Percentiles rank a stretch among this genome's conserved stretches.
These are phyloP conservation scores for Stenocarpella maydis DNA, from an alignment of 2,329 filamentous ascomycete species.

Conservation along the genomic window DNA sequence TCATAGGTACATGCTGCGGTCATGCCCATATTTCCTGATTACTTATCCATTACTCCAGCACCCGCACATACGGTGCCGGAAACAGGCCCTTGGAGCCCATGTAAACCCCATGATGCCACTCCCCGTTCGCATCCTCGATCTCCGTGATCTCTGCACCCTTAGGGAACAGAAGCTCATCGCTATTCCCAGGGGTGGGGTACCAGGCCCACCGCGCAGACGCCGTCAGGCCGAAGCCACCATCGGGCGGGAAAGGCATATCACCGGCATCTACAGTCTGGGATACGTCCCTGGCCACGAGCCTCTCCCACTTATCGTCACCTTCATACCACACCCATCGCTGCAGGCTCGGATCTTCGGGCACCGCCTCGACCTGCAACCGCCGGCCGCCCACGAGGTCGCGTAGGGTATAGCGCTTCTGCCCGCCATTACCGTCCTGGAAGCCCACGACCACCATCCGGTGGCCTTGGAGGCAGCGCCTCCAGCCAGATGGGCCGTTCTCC, in stretches of 20 bases:
- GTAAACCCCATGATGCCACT: constrained; percentile 90
- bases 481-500: constrained; percentile 81
- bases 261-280: constrained; percentile 51
- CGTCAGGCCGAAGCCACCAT: constrained; percentile 74
- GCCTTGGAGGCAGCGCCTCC: constrained; percentile 81
- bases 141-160: constrained; percentile 84
- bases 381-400: constrained; percentile 81
- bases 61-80: constrained; percentile 76
- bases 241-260: constrained; percentile 68
- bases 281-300: constrained; percentile 62
- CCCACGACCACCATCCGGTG: constrained; percentile 87
- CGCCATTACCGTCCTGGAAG: constrained; percentile 73
- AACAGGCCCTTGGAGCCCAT: constrained; percentile 83
- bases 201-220: constrained; percentile 78
- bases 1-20: constrained; percentile 1
- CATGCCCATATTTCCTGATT: neutral
- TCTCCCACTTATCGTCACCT: constrained; percentile 48
- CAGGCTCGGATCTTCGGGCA: constrained; percentile 45
- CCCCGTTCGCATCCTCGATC: constrained; percentile 85
- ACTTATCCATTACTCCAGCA: constrained; percentile 44
- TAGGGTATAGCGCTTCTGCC: constrained; percentile 72
- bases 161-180: constrained; percentile 85
- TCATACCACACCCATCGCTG: constrained; percentile 62
- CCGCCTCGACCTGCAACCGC: constrained; percentile 67
- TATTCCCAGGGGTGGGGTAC: constrained; percentile 70